Evolutionary conservation across 805 yeast genomes (phyloP).

Genomic region (Starmerella roubikii): DNA sequence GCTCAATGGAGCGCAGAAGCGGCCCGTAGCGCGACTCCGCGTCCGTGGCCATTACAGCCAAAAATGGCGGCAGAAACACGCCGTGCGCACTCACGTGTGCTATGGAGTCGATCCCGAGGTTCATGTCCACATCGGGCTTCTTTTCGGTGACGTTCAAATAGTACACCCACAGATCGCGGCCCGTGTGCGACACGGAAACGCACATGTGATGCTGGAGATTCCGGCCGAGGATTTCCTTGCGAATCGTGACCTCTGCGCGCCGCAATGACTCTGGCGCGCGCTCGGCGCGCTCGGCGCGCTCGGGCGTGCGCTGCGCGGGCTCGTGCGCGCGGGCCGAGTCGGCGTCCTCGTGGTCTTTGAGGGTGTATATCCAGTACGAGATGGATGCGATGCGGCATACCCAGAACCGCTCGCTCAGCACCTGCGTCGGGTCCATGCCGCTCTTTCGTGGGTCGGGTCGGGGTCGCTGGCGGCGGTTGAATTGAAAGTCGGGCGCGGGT

Average conservation of each 20-base stretch:
- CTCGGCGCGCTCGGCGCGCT: constrained; percentile 17
- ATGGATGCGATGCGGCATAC: constrained; percentile 14
- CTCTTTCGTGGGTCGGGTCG: too few species aligned
- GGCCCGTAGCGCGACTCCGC: constrained; percentile 10
- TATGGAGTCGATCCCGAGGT: background rate
- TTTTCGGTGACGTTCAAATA: background rate
- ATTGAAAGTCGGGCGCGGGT: too few species aligned
- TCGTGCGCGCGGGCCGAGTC: background rate
- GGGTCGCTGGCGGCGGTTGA: too few species aligned
- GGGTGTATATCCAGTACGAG: constrained; percentile 10
- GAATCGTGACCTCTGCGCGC: background rate
- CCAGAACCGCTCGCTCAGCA: constrained; percentile 16
- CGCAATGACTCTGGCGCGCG: too few species aligned
- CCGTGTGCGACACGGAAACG: too few species aligned
- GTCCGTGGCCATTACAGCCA: constrained; percentile 2
- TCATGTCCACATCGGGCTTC: background rate
- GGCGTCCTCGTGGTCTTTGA: background rate
- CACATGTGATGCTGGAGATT: constrained; percentile 8
- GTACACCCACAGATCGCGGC: background rate
- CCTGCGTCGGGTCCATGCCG: constrained; percentile 9
- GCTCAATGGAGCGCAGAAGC: constrained; percentile 16
- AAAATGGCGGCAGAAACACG: constrained; percentile 15
- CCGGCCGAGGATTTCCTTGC: constrained; percentile 12
- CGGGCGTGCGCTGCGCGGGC: constrained; percentile 10
- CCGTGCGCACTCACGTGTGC: constrained; percentile 13